Base-by-base conservation (phyloP, 352 stramenopile species). In the Globisporangium carolinianum region DNA sequence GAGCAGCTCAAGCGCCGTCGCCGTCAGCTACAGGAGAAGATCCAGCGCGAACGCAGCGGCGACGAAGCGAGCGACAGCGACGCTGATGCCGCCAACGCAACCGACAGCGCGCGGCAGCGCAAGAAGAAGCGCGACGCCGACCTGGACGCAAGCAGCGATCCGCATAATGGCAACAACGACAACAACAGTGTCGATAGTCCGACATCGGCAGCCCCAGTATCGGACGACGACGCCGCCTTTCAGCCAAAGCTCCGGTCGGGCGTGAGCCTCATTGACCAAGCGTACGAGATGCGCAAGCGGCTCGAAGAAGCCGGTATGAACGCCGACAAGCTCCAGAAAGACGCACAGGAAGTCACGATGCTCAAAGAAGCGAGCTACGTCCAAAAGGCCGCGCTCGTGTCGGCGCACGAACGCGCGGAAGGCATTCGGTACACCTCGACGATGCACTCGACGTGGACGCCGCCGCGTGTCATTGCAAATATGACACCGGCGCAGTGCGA, bases 331-430 rank as follows among this genome's bases (percentile, higher is more conserved):
- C 68, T 77, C 15, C 72, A 92, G 61, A 85, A 94, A 66, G 79
- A 91, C 50, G 79, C 83, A 32, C 76, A 90, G 59, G 95, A 98
- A 65, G 73, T 94, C 55, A 89, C 82, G 14, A 97, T 98, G 72
- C 83, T 98, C 46, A 96, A 96, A 60, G 94, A 98, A 68, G 94
- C 94, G 9, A 94, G 77, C 24, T 92, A 98, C 63, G 94, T 99
- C 35, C 94, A 98, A 70, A 99, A 97, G 53, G 97, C 90, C 57
- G 94, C 95, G 60, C 81, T 98, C 11, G 90, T 98, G 63, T 97
- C 90, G 14, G 92, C 88, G 3, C 83, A 87, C 9, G 94, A 98
- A 72, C 82, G 94, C 18, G 93, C 93, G 4, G 76, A 97, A 61
- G 96, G 95, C 7, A 89, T 96, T 38, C 75, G 86, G 9, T 99